Evolutionary conservation across 345 rosid genomes (phyloP).

Genomic region (Draba incana): DNA sequence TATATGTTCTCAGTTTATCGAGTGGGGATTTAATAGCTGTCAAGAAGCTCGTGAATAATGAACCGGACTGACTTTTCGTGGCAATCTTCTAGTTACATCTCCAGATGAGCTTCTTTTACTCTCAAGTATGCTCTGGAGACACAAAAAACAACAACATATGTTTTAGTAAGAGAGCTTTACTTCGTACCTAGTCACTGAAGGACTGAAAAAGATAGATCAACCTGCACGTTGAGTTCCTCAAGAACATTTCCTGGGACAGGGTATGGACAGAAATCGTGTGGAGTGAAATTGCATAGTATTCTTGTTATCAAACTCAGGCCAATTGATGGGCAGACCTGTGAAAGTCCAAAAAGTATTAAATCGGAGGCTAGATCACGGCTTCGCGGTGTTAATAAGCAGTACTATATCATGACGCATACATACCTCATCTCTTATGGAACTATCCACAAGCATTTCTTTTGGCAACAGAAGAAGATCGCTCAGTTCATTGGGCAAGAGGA

Average conservation of each 20-base stretch:
- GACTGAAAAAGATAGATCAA: constrained; percentile 41
- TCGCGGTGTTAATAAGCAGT: background rate
- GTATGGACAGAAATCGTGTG: constrained; percentile 93
- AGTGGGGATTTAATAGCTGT: constrained; percentile 80
- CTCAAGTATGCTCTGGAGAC: constrained; percentile 62
- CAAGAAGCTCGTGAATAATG: constrained; percentile 73
- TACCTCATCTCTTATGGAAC: constrained; percentile 74
- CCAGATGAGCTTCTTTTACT: constrained; percentile 52
- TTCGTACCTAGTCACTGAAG: constrained; percentile 8
- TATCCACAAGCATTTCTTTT: constrained; percentile 86
- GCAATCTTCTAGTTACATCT: constrained; percentile 59
- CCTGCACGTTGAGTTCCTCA: constrained; percentile 88
- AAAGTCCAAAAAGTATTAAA: constrained; percentile 20
- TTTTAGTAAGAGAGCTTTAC: background rate
- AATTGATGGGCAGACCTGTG: constrained; percentile 87
- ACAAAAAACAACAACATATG: constrained; percentile 23
- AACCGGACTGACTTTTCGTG: constrained; percentile 63
- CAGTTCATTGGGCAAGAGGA: constrained; percentile 69
- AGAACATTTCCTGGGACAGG: constrained; percentile 85
- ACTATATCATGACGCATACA: constrained; percentile 28
- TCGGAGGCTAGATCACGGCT: constrained; percentile 10
- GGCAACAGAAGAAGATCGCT: constrained; percentile 99
- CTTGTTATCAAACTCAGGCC: constrained; percentile 69
- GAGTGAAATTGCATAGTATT: constrained; percentile 91
- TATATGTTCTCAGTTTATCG: constrained; percentile 61